Conservation (phyloP, 2,329 filamentous ascomycete species). For the Metarhizium anisopliae region DNA sequence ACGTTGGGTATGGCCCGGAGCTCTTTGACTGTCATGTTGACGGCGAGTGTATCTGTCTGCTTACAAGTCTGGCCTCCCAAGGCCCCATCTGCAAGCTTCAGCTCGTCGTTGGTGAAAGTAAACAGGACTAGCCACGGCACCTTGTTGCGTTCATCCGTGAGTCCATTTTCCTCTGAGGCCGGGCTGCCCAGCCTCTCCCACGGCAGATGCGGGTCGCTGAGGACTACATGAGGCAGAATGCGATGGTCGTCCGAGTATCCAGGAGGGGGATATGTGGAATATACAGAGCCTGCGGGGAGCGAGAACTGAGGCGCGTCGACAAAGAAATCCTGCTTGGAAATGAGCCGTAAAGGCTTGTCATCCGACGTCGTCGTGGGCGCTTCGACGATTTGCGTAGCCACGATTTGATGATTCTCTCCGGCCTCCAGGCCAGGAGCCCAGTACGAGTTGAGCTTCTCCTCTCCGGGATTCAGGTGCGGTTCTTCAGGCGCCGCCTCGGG, state of each 20-base stretch:
- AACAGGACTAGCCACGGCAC: slow-evolving; percentile 33
- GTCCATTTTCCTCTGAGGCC: not conserved
- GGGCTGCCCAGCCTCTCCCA: slow-evolving; percentile 28
- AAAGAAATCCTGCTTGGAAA: slow-evolving; percentile 18
- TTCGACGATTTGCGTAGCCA: slow-evolving; percentile 2
- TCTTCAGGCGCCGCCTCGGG: not conserved
- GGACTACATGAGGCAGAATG: slow-evolving; percentile 30
- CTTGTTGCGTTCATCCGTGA: slow-evolving; percentile 10
- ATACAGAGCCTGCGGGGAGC: slow-evolving; percentile 21
- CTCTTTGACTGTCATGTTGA: slow-evolving; percentile 10
- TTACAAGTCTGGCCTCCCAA: not conserved
- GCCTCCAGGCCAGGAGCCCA: slow-evolving; percentile 12
- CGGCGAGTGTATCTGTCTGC: slow-evolving; percentile 5
- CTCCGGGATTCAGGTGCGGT: slow-evolving; percentile 5
- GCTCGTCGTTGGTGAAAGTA: slow-evolving; percentile 22
- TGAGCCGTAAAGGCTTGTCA: not conserved
- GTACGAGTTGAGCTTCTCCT: slow-evolving; percentile 11
- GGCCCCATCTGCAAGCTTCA: slow-evolving; percentile 14
- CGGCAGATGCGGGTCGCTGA: slow-evolving; percentile 32
- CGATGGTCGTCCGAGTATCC: slow-evolving; percentile 24
- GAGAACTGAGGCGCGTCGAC: slow-evolving; percentile 28
- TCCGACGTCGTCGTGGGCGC: not conserved
- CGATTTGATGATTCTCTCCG: slow-evolving; percentile 7
- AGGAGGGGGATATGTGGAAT: slow-evolving; percentile 30
- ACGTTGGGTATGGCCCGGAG: slow-evolving; percentile 4